phyloP scores from a whole-genome alignment of 1,139 yeast species.

The Suhomyces anneliseae region DNA sequence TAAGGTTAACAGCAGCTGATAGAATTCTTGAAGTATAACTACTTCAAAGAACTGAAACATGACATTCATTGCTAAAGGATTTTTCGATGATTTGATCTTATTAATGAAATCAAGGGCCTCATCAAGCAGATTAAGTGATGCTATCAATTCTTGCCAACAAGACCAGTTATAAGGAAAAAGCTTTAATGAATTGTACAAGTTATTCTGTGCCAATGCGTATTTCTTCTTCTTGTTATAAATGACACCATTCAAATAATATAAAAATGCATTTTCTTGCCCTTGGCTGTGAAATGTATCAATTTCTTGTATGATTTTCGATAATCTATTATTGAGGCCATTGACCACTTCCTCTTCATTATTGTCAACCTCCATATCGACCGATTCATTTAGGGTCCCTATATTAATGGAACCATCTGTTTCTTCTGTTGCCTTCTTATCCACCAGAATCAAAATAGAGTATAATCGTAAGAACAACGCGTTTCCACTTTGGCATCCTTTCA shows the following conservation, averaged over 20 bases:
- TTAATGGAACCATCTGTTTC: conserved; percentile 61
- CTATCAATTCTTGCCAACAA: conserved; percentile 82
- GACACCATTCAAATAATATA: conserved; percentile 69
- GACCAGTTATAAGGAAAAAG: conserved; percentile 89
- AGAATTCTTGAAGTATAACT: conserved; percentile 75
- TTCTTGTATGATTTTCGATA: conserved; percentile 46
- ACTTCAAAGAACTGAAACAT: conserved; percentile 73
- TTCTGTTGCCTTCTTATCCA: conserved; percentile 74
- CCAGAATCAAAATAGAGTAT: conserved; percentile 68
- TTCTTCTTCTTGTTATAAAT: conserved; percentile 65
- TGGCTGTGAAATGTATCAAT: conserved; percentile 32
- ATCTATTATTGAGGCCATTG: conserved; percentile 26
- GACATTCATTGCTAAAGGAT: conserved; percentile 29
- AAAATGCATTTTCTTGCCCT: conserved; percentile 51
- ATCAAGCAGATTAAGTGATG: conserved; percentile 63
- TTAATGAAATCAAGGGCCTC: conserved; percentile 55
- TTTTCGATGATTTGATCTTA: conserved; percentile 30
- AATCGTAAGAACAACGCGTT: conserved; percentile 63
- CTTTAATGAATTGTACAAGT: conserved; percentile 57
- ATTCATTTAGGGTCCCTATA: conserved; percentile 23
- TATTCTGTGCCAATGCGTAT: conserved; percentile 55
- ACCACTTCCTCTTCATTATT: conserved; percentile 16
- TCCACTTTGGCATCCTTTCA: conserved; percentile 54
- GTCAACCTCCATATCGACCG: conserved; percentile 10
- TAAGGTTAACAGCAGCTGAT: conserved; percentile 60